phyloP scores from a whole-genome alignment of 108 stramenopile genomes.

The Aurantiochytrium sp. region DNA sequence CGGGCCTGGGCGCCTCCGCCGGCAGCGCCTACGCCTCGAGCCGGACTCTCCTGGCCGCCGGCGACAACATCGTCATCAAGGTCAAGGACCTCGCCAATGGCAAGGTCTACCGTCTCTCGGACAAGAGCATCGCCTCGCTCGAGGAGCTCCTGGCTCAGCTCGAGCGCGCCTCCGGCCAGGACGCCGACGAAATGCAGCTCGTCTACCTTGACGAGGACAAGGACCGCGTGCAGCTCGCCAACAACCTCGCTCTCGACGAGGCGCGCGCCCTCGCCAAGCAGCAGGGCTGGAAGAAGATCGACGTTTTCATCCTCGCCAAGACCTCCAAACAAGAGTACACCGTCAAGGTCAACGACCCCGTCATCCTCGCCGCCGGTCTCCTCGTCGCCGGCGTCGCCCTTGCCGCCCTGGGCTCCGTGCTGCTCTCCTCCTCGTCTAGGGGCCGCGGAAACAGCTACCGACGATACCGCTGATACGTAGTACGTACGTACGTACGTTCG shows the following conservation, averaged over 20 bases:
- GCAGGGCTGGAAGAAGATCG: slow-evolving; percentile 16
- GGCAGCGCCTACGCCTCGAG: not conserved
- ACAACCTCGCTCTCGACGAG: slow-evolving; percentile 5
- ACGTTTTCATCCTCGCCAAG: not conserved
- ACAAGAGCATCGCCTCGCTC: not conserved
- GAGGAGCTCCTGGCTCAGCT: not conserved
- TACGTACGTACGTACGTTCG: too few species aligned
- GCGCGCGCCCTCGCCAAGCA: not conserved
- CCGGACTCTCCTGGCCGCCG: not conserved
- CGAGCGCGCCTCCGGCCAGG: not conserved
- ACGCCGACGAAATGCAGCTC: not conserved
- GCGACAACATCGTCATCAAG: not conserved
- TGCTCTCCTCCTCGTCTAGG: not conserved
- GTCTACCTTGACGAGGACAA: slow-evolving; percentile 15
- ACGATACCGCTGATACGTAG: not conserved
- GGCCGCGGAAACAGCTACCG: not conserved
- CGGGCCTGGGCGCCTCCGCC: not conserved
- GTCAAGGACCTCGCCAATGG: not conserved
- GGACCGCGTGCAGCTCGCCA: slow-evolving; percentile 18
- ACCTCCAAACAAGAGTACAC: not conserved
- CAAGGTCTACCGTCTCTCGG: slow-evolving; percentile 6
- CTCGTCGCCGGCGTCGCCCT: not conserved
- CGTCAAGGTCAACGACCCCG: not conserved
- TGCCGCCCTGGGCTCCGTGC: not conserved
- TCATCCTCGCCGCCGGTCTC: not conserved